Base-by-base conservation (phyloP, 305 asterid genomes). In the Ruellia speciosa region DNA sequence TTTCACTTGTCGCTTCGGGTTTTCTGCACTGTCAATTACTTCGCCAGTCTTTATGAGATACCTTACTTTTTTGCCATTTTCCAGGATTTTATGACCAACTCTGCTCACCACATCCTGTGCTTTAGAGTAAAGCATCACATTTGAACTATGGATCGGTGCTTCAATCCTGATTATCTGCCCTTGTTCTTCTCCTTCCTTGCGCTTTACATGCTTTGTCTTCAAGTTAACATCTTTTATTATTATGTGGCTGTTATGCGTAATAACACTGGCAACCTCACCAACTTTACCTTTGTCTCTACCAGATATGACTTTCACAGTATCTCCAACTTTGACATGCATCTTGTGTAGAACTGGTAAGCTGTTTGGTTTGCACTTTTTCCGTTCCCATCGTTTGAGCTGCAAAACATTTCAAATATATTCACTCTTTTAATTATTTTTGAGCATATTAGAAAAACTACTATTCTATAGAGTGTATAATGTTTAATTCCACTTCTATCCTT, bases 81-180 rank as follows among this genome's bases (percentile, higher is more conserved):
- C 99, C 45, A 92, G 73, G 12, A 81, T 81, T 71, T 84, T 88
- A 60, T 92, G 99, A 52, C 96, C 99, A 28, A 86, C 95, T 54
- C 96, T 75, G 78, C 96, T 92, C 18, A 69, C 82, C 54, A 92
- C 90, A 18, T 84, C 66, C 72, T 88, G 63, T 46, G 84, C 95
- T 70, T 84, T 81, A 4, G 95, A 92, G 73, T 88, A 92, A 40
- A 88, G 94, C 99, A 92, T 92, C 80, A 88, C 99, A 5, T 92
- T 92, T 58, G 99, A 88, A 74, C 99, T 86, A 75, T 92, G 99
- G 60, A 92, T 77, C 0, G 96, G 96, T 1, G 95, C 99, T 75
- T 86, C 96, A 14, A 92, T 76, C 96, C 82, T 82, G 71, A 92
- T 70, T 56, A 88, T 92, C 78, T 86, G 92, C 59, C 98, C 98